Evolutionary conservation across 176 grass and related monocot genomes (phyloP), one percentile per base, ranked within the genome.

Genomic region (Carex myosuroides): DNA sequence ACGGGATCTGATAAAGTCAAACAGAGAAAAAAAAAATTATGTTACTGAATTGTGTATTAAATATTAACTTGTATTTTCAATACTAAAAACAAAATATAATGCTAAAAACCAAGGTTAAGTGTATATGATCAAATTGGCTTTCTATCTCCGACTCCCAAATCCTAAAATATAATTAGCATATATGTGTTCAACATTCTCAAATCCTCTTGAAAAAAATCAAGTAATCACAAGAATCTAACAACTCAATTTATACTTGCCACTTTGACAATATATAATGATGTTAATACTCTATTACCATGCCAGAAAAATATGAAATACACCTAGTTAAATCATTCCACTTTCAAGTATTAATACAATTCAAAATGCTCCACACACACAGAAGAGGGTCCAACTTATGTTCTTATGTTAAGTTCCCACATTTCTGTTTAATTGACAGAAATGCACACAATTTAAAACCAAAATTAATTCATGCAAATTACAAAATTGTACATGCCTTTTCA

Each of bases 1-100:
- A 97, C 89, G 22, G 85, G 94, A 78, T 97, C 94, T 97, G 22
- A 21, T 16, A 80, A 53, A 90, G 57, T 71, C 77, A 60, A 86
- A 86, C n/a, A 14, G 44, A 87, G 20, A 3, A 65, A 89, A 75
- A 84, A 84, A 53, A 64, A 80, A 86, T 85, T 83, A 83, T 82
- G 70, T 32, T 80, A 55, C 50, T 24, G 66, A 55, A 57, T 78
- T 33, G 13, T 55, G 24, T 57, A 57, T 22, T 12, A 33, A 14
- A 77, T 77, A 56, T 55, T 32, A 56, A 77, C 41, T 55, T 75
- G 8, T 22, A 56, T 30, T 17, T 54, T 56, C 0, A 77, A 55
- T 56, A 12, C 13, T 22, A 55, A 56, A 76, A 50, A 14, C 53
- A 29, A 71, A 72, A 48, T 55, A 13, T 30, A 76, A 30, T 16